phyloP scores from a whole-genome alignment of 1,284 basidiomycete species.

The Cryptococcus sp. region DNA sequence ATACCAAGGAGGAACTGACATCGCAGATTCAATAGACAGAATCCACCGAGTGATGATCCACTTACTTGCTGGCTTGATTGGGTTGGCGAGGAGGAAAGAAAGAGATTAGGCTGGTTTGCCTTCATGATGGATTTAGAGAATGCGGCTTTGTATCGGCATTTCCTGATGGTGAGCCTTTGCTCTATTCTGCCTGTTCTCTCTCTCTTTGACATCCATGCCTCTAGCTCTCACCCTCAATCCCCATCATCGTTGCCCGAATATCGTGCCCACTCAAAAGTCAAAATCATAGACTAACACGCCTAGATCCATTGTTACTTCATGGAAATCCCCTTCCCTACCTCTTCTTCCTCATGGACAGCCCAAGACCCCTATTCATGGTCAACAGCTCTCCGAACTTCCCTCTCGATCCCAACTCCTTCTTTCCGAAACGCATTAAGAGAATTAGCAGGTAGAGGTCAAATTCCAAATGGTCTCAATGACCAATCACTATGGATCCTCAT shows the following conservation, averaged over 20 bases:
- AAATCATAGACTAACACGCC: background rate
- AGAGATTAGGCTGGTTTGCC: slow-evolving; percentile 22
- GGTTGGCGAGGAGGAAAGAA: slow-evolving; percentile 24
- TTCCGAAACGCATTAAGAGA: slow-evolving; percentile 18
- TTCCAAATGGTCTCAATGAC: slow-evolving; percentile 9
- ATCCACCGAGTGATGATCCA: slow-evolving; percentile 8
- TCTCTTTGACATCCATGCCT: no score
- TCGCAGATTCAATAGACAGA: background rate
- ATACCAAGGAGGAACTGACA: background rate
- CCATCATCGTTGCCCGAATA: no score
- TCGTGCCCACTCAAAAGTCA: no score
- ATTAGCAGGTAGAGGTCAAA: slow-evolving; percentile 16
- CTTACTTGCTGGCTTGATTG: slow-evolving; percentile 21
- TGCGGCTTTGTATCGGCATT: slow-evolving; percentile 20
- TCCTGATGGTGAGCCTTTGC: slow-evolving; percentile 11
- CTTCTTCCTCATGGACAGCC: slow-evolving; percentile 12
- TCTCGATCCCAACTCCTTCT: slow-evolving; percentile 4
- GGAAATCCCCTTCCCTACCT: slow-evolving; percentile 12
- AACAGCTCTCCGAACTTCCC: background rate
- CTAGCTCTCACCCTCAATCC: no score
- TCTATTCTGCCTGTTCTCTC: no score
- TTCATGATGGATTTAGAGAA: slow-evolving; percentile 30
- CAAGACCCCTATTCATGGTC: slow-evolving; percentile 11
- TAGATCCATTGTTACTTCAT: slow-evolving; percentile 17
- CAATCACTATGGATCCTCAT: slow-evolving; percentile 19